Conservation (phyloP, 2,329 filamentous ascomycete species). For the Penicillium sp. region DNA sequence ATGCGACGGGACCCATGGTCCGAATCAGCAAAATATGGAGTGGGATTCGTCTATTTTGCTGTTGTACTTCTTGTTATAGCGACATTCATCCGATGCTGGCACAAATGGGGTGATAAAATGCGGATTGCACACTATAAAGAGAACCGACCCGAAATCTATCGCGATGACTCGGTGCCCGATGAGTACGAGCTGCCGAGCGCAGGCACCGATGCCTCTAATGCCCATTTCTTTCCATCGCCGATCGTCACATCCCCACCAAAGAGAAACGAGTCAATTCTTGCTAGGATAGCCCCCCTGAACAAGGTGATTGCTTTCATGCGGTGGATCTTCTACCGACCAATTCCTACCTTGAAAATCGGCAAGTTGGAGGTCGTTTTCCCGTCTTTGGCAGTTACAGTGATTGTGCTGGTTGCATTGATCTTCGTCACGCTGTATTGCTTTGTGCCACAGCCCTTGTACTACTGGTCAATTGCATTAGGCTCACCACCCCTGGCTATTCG, state of each 20-base stretch:
- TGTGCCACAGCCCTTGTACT: conserved; percentile 84
- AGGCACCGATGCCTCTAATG: conserved; percentile 61
- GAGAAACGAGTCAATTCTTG: conserved; percentile 69
- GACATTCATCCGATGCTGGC: conserved; percentile 73
- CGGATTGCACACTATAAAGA: conserved; percentile 87
- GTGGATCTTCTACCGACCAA: conserved; percentile 85
- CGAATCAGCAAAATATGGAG: conserved; percentile 79
- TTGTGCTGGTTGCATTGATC: conserved; percentile 67
- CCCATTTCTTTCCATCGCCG: conserved; percentile 74
- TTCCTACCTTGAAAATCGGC: conserved; percentile 71
- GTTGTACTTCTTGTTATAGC: conserved; percentile 70
- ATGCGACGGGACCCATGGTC: conserved; percentile 73
- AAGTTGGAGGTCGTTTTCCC: conserved; percentile 76
- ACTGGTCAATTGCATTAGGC: conserved; percentile 80
- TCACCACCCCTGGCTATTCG: conserved; percentile 86
- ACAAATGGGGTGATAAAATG: conserved; percentile 92
- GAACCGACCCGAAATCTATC: conserved; percentile 66
- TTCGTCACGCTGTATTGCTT: conserved; percentile 83
- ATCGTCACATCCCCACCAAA: conserved; percentile 60
- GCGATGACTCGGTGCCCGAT: conserved; percentile 57
- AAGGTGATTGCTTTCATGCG: conserved; percentile 79
- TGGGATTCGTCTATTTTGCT: conserved; percentile 87
- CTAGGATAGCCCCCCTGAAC: conserved; percentile 73
- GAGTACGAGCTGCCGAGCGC: conserved; percentile 65
- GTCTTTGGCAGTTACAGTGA: conserved; percentile 70